A percentile compares a stretch with the other conserved stretches of the same genome.
Evolutionary conservation across 306 rosid genomes (phyloP).

Genomic region (Dicorynia guianensis): DNA sequence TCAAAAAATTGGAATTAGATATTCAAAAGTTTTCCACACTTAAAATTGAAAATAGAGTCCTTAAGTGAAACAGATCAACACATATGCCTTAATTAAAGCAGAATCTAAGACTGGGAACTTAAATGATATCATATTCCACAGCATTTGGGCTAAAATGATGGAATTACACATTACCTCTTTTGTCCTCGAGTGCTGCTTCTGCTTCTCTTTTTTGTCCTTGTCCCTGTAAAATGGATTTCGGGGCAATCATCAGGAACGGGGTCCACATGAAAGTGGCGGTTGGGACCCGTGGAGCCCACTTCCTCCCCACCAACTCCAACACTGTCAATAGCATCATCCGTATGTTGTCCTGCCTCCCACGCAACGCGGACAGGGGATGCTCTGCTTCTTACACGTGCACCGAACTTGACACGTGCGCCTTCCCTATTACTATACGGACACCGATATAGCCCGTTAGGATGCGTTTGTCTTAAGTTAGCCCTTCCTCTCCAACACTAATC

Average conservation of each 20-base stretch:
- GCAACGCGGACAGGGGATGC: constrained; percentile 10
- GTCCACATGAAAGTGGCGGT: neutral
- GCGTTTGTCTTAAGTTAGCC: no score
- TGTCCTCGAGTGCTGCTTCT: no score
- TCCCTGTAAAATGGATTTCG: no score
- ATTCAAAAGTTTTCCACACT: no score
- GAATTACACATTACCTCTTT: no score
- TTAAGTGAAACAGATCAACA: neutral
- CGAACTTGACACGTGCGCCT: constrained; percentile 43
- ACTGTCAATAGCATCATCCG: constrained; percentile 6
- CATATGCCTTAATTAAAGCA: neutral
- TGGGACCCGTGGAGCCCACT: constrained; percentile 25
- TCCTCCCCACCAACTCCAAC: neutral
- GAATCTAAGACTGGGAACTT: neutral
- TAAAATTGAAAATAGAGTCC: neutral
- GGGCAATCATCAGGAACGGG: constrained; percentile 8
- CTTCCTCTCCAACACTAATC: no score
- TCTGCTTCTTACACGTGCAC: constrained; percentile 36
- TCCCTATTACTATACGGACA: neutral
- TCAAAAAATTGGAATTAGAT: no score
- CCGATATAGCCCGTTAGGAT: no score
- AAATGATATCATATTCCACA: neutral
- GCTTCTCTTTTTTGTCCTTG: no score
- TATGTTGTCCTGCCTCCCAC: constrained; percentile 28
- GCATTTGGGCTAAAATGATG: neutral